Percentiles rank a stretch among this genome's conserved stretches.
phyloP scores from a whole-genome alignment of 441 rosid species.

The Populus hybrid region DNA sequence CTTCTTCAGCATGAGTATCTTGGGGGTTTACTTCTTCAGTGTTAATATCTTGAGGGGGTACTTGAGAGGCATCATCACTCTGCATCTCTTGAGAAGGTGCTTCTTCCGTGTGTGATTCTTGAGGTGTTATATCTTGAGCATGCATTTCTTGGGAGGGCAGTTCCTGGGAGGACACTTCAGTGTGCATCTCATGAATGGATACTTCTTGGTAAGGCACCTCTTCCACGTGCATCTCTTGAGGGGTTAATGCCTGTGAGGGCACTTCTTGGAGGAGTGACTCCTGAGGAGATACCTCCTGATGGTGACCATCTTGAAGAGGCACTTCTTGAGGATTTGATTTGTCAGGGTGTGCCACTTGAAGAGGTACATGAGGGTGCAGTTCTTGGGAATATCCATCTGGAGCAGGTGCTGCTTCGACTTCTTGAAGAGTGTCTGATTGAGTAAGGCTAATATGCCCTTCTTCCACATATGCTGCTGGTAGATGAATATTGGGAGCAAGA shows the following conservation, averaged over 20 bases:
- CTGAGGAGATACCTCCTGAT: neutral
- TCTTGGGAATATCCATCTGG: constrained; percentile 19
- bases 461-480: constrained; percentile 39
- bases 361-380: constrained; percentile 14
- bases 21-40: neutral
- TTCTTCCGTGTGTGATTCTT: neutral
- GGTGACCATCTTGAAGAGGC: constrained; percentile 1
- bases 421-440: constrained; percentile 41
- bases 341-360: constrained; percentile 11
- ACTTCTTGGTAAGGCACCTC: neutral
- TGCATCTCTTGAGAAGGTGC: constrained; percentile 7
- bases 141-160: neutral
- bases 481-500: constrained; percentile 31
- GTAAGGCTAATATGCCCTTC: constrained; percentile 33
- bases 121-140: neutral
- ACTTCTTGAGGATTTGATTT: constrained; percentile 9
- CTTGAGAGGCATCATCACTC: neutral
- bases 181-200: neutral
- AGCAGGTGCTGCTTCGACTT: constrained; percentile 5
- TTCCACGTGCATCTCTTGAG: neutral
- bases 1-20: neutral
- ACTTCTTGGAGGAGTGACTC: constrained; percentile 12
- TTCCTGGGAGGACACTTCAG: neutral
- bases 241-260: neutral
- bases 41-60: neutral